Evolutionary conservation across 148 eudicot species (phyloP).

Genomic region (Arctostaphylos glauca): DNA sequence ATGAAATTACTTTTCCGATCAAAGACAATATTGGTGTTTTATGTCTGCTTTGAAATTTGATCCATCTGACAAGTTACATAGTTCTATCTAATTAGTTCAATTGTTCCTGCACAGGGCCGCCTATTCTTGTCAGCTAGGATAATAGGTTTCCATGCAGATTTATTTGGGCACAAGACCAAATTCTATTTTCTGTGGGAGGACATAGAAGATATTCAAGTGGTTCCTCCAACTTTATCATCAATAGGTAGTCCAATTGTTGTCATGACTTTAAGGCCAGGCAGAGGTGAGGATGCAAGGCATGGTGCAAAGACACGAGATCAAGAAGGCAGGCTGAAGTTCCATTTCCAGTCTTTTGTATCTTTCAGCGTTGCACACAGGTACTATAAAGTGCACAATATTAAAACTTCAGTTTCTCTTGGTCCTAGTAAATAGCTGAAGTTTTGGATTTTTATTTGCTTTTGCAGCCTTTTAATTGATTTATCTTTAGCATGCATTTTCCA

Average conservation of each 20-base stretch:
- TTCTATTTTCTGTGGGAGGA: constrained; percentile 97
- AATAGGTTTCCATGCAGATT: constrained; percentile 86
- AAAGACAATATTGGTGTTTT: neutral
- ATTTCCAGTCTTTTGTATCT: constrained; percentile 92
- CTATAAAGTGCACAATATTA: neutral
- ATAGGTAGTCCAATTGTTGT: constrained; percentile 94
- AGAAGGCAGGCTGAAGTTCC: constrained; percentile 86
- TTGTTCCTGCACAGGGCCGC: constrained; percentile 64
- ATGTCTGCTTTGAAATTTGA: neutral
- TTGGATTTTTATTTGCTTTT: neutral
- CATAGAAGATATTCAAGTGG: constrained; percentile 83
- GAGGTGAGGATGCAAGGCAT: constrained; percentile 87
- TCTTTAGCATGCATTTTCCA: neutral
- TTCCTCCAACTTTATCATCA: constrained; percentile 80
- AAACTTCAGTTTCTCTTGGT: neutral
- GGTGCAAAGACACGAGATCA: constrained; percentile 90
- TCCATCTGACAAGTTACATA: neutral
- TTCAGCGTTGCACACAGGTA: constrained; percentile 88
- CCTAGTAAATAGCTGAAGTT: neutral
- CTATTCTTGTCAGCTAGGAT: constrained; percentile 89
- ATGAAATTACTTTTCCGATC: no score
- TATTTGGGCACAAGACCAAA: constrained; percentile 92
- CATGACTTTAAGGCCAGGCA: constrained; percentile 81
- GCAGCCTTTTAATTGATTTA: neutral
- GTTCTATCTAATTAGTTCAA: neutral